Base-by-base conservation (phyloP, 306 rosid genomes). In the Fragaria nilgerrensis region DNA sequence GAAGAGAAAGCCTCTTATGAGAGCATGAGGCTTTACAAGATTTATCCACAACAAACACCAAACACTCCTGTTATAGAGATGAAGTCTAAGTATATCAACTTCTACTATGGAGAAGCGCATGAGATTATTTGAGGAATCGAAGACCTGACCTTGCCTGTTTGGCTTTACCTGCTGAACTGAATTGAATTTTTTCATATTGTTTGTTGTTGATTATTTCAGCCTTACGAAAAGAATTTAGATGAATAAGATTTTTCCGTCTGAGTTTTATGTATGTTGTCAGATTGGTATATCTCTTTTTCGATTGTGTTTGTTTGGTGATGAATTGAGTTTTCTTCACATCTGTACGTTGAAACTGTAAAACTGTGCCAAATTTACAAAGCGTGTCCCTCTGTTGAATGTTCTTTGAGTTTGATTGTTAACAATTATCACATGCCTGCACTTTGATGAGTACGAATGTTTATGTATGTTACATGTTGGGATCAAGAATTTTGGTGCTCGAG, bases 401-500 rank as follows among this genome's bases (percentile, higher is more conserved):
- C 15, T 50, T 20, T 66, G 5, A 17, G 55, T 50, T 5, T 6
- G 11, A 19, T 1, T 71, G 39, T 2, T 61, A 17, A 62, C 22
- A 53, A 71, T 36, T 68, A 15, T 56, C 23, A 5, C 23, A 14
- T 15, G 43, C 22, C 48, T 59, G 34, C 55, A 32, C 0, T 52
- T 50, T 64, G 15, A n/a, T 43, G n/a, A 29, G 23, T 32, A 32
- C 34, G 32, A 14, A 2, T 55, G 55, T 50, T 32, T 56, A 16
- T 76, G 71, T 44, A 41, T 76, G 47, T 9, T 29, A 71, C 16
- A 13, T 63, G 12, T 63, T 14, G 34, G 17, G 72, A 25, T 71
- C 73, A 81, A 81, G 84, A 49, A 27, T 27, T 27, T 27, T 27
- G 29, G 29, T 27, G 29, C 1, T 27, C 29, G 29, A 27, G 29